These are phyloP conservation scores for Radiomyces spectabilis DNA, from an alignment of 192 early-diverging fungal genomes.

Conservation along the genomic window DNA sequence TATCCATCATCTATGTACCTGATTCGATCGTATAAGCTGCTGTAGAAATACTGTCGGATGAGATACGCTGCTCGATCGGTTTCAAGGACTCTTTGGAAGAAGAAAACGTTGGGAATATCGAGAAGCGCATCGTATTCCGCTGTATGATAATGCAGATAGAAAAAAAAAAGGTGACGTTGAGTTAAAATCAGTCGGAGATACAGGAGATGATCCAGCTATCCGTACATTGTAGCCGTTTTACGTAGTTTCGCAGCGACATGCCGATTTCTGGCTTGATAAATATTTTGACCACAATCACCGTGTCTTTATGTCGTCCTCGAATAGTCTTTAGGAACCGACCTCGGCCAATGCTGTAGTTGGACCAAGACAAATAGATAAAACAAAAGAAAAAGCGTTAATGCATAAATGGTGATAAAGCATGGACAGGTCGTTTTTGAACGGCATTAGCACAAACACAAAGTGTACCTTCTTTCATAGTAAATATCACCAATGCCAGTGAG, in stretches of 20 bases:
- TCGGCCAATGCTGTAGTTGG: conserved; percentile 85
- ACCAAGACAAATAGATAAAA: neutral
- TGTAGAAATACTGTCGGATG: conserved; percentile 81
- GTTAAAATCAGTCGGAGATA: neutral
- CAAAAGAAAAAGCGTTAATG: neutral
- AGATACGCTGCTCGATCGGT: conserved; percentile 88
- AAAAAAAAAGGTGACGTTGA: neutral
- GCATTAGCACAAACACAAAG: neutral
- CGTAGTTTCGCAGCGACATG: conserved; percentile 44
- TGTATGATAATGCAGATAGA: conserved; percentile 21
- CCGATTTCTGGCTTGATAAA: conserved; percentile 81
- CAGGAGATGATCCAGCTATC: neutral
- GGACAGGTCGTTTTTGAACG: too few species aligned
- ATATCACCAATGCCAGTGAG: conserved; percentile 65
- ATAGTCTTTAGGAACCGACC: conserved; percentile 96
- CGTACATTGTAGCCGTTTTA: conserved; percentile 51
- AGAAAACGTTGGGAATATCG: conserved; percentile 70
- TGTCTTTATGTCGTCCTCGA: conserved; percentile 71
- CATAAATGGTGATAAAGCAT: neutral
- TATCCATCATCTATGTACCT: conserved; percentile 53
- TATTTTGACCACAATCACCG: conserved; percentile 83
- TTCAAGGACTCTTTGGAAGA: conserved; percentile 75
- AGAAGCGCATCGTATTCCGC: conserved; percentile 57
- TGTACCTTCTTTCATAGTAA: conserved; percentile 63
- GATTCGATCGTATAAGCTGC: conserved; percentile 94